Percentiles rank a stretch among this genome's conserved stretches.
These are phyloP conservation scores for Articulospora tetracladia DNA, from an alignment of 495 filamentous ascomycete genomes.

Conservation along the genomic window DNA sequence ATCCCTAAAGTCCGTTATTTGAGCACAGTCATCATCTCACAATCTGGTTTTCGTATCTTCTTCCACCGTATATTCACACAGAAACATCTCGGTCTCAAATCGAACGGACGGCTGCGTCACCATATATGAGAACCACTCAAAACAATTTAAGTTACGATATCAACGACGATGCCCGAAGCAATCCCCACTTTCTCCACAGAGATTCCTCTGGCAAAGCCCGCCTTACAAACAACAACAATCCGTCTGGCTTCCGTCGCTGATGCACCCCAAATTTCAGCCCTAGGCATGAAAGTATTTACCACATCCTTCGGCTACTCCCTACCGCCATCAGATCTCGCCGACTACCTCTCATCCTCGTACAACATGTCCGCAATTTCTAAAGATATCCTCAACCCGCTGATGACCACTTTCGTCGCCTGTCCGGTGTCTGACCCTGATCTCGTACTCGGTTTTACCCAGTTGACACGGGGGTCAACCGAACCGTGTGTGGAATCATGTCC, in stretches of 20 bases:
- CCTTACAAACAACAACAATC: background rate
- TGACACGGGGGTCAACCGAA: constrained; percentile 30
- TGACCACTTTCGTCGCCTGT: constrained; percentile 27
- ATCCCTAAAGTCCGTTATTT: too few species aligned
- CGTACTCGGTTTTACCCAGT: constrained; percentile 34
- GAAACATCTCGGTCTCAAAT: too few species aligned
- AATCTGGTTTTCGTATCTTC: too few species aligned
- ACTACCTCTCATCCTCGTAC: constrained; percentile 31
- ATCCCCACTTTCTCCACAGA: constrained; percentile 1
- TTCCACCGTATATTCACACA: too few species aligned
- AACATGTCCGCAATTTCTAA: constrained; percentile 20
- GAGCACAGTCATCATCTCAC: too few species aligned
- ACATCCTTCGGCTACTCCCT: constrained; percentile 34
- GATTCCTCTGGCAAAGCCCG: background rate
- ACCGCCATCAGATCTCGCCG: constrained; percentile 27
- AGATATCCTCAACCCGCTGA: constrained; percentile 24
- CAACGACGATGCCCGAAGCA: constrained; percentile 6
- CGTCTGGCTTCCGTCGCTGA: constrained; percentile 30
- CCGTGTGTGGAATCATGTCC: constrained; percentile 26
- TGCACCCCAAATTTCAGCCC: constrained; percentile 27
- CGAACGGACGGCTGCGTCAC: too few species aligned
- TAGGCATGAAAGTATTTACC: constrained; percentile 33
- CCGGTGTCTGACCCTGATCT: constrained; percentile 12
- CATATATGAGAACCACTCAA: too few species aligned
- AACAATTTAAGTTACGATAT: too few species aligned